Percentiles rank a stretch among this genome's conserved stretches.
Evolutionary conservation across 2,329 filamentous ascomycete genomes (phyloP).

Genomic region (Cladosporium colombiae): DNA sequence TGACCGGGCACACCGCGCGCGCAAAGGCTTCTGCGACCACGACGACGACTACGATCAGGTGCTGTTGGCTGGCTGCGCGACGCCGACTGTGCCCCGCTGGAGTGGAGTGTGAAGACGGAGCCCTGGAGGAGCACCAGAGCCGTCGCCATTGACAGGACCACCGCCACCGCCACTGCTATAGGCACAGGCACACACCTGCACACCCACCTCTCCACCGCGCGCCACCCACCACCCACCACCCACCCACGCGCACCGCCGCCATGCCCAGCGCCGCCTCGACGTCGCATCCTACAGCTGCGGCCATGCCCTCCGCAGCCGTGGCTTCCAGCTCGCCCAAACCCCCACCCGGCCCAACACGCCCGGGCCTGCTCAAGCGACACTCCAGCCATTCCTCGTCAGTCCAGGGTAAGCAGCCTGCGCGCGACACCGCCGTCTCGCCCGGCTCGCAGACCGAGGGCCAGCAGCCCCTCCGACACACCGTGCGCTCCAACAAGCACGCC

Average conservation of each 20-base stretch:
- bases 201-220: too few relatives aligned
- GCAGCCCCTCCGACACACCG: constrained; percentile 28
- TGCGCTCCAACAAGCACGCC: constrained; percentile 29
- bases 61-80: constrained; percentile 7
- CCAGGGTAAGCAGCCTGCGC: constrained; percentile 13
- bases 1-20: neutral
- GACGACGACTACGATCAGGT: neutral
- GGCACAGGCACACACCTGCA: too few relatives aligned
- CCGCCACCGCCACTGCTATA: neutral
- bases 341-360: constrained; percentile 24
- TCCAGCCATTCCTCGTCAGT: constrained; percentile 33
- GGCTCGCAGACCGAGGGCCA: constrained; percentile 29
- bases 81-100: neutral
- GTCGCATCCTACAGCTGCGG: constrained; percentile 2
- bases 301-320: constrained; percentile 18
- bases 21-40: neutral
- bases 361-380: constrained; percentile 33
- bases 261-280: constrained; percentile 11
- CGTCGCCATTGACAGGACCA: neutral
- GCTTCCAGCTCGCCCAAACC: constrained; percentile 20
- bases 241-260: neutral
- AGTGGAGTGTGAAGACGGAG: constrained; percentile 3
- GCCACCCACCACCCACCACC: too few relatives aligned
- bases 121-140: neutral
- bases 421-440: constrained; percentile 28